Base-by-base conservation (phyloP, 345 rosid species). In the Camelina laxa region DNA sequence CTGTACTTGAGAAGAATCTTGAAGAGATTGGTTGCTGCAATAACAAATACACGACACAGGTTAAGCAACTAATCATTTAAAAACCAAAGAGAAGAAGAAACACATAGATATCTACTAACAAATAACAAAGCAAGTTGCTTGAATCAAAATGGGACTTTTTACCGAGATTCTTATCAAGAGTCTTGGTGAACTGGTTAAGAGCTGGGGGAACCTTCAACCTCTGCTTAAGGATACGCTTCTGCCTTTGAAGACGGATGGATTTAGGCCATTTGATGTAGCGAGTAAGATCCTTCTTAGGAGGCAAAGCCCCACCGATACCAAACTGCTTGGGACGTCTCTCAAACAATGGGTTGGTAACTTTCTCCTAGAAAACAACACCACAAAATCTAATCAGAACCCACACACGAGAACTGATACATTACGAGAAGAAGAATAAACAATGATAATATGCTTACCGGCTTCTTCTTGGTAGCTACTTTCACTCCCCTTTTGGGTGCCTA, bases 131-230 rank as follows among this genome's bases (percentile, higher is more conserved):
- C 39, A 35, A 35, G 39, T 35, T 7, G 6, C 33, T 7, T 8
- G 39, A 36, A 36, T 36, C 2, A 35, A 35, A 35, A 2, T 8
- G 38, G 35, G 48, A 36, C 60, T 22, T 24, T 24, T 2, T 73
- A 88, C 96, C 98, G 0, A 87, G 85, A 57, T 87, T 89, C 87
- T 90, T 92, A 80, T 90, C 97, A 5, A 90, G 89, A 5, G 98
- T 85, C 81, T 93, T 93, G 22, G 97, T 93, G 81, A 90, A 93
- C 81, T 90, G 97, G 75, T 89, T 90, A 65, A 90, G 74, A 55
- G 97, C 85, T 3, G 97, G 97, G 1, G 98, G 95, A 45, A 92
- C 95, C 90, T 92, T 92, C 80, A 92, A 75, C 65, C 97, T 82
- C 75, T 85, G 92, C 83, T 79, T 90, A 51, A 92, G 82, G 44